Evolutionary conservation across 768 basidiomycete genomes (phyloP), one percentile per base, ranked within the genome.

Genomic region (Termitomyces sp.): DNA sequence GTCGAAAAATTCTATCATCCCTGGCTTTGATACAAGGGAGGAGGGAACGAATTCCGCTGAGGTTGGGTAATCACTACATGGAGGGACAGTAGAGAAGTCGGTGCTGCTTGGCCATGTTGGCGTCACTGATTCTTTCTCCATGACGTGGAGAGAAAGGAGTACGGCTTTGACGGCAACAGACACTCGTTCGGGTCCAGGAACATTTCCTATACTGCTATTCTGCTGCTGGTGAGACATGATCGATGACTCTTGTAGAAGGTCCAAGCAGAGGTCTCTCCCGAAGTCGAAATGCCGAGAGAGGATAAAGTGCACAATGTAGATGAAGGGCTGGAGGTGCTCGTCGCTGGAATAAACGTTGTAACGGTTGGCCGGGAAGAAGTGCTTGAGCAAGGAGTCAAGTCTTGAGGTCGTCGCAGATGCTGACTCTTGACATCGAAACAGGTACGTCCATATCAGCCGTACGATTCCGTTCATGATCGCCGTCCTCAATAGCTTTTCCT

Each of bases 341-440:
- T 97, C 95, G 9, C 77, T 73, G 12, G 87, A 85, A 53, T 80
- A 78, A 41, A 88, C 72, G 5, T 71, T 69, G 4, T 81, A 68
- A 23, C 88, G 81, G 53, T 85, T 85, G 4, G 83, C 64, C 5
- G 94, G 92, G 66, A 94, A 92, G 68, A 95, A 87, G 49, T 85
- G 76, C 61, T 85, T 91, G 47, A 91, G 64, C 36, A 95, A 63
- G 0, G 70, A 72, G 57, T 97, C 94, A 38, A 98, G 70, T 64
- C 88, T 92, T 27, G 83, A 72, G n/a, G 85, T 83, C n/a, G 84
- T 85, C 3, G 89, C 87, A 0, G 94, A 89, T 2, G 83, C 73
- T 5, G 89, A 80, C 68, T 98, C 95, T 59, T 88, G 85, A 64
- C 93, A 95, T 15, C 95, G 87, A 65, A 92, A 95, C n/a, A 97